These are phyloP conservation scores for Paraleonurus japonicus DNA, from an alignment of 257 asterid genomes.

Conservation along the genomic window DNA sequence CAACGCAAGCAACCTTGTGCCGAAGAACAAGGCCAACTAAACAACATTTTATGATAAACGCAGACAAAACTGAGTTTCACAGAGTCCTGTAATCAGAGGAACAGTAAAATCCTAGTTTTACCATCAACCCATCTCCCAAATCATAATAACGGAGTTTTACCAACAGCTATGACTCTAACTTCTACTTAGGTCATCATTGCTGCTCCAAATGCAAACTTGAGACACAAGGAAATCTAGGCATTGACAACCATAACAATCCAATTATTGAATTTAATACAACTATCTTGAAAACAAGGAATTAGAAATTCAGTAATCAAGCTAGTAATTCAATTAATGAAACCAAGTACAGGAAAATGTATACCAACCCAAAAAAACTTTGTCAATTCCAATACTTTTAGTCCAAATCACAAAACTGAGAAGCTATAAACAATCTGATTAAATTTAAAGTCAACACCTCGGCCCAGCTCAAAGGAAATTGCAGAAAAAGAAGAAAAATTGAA, in stretches of 20 bases:
- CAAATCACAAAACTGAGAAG: conserved; percentile 2
- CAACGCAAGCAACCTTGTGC: too few relatives aligned
- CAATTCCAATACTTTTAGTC: background rate
- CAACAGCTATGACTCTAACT: background rate
- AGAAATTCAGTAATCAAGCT: background rate
- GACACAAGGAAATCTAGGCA: background rate
- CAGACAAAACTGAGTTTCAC: background rate
- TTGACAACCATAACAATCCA: background rate
- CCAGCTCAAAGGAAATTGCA: background rate
- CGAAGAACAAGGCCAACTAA: background rate
- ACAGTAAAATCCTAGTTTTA: background rate
- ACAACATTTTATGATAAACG: background rate
- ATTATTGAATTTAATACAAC: background rate
- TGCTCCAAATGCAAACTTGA: conserved; percentile 14
- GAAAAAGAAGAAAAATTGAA: conserved; percentile 5
- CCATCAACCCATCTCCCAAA: background rate
- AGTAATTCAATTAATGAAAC: background rate
- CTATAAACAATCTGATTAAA: background rate
- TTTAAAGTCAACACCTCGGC: conserved; percentile 19
- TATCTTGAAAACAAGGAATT: background rate
- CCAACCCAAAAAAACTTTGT: background rate
- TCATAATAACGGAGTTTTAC: conserved; percentile 12
- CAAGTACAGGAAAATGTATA: background rate
- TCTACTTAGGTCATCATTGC: background rate
- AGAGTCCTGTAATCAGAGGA: background rate